phyloP scores from a whole-genome alignment of 2,329 filamentous ascomycete species.

The Tolypocladium ophioglossoides region DNA sequence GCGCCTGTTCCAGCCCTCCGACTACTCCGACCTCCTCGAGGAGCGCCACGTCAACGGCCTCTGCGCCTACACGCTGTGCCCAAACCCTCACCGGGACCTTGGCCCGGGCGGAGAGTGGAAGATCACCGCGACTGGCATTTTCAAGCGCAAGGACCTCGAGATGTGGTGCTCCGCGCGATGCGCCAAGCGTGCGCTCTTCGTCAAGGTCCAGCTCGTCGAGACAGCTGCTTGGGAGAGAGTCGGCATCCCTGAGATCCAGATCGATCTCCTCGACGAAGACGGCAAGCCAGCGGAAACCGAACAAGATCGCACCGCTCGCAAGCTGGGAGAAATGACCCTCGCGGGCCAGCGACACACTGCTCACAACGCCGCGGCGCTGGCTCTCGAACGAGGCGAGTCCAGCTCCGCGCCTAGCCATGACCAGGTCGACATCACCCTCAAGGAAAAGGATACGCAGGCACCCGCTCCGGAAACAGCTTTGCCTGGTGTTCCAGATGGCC shows the following conservation, averaged over 20 bases:
- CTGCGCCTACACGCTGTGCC: conserved; percentile 80
- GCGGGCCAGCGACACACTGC: conserved; percentile 30
- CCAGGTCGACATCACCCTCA: conserved; percentile 37
- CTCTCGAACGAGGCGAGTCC: conserved; percentile 36
- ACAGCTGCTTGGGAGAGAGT: conserved; percentile 76
- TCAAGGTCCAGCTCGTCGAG: conserved; percentile 81
- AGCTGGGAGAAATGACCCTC: conserved; percentile 31
- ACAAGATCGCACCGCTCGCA: conserved; percentile 21
- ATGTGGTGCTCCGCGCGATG: conserved; percentile 82
- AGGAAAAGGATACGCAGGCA: conserved; percentile 33
- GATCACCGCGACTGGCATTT: conserved; percentile 51
- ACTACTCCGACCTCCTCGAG: conserved; percentile 80
- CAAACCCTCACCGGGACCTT: conserved; percentile 47
- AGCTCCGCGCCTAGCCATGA: conserved; percentile 9
- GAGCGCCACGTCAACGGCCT: conserved; percentile 76
- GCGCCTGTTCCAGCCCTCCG: conserved; percentile 67
- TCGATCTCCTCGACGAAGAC: conserved; percentile 59
- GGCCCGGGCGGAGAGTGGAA: conserved; percentile 55
- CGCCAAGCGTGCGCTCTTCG: conserved; percentile 67
- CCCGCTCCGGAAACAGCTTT: conserved; percentile 13
- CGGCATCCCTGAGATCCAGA: conserved; percentile 41
- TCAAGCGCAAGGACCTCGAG: conserved; percentile 62
- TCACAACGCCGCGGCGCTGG: conserved; percentile 31
- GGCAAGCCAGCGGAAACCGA: conserved; percentile 29
- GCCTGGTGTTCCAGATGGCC: conserved; percentile 23